Base-by-base conservation (phyloP, 768 basidiomycete genomes). In the Roridomyces roridus region DNA sequence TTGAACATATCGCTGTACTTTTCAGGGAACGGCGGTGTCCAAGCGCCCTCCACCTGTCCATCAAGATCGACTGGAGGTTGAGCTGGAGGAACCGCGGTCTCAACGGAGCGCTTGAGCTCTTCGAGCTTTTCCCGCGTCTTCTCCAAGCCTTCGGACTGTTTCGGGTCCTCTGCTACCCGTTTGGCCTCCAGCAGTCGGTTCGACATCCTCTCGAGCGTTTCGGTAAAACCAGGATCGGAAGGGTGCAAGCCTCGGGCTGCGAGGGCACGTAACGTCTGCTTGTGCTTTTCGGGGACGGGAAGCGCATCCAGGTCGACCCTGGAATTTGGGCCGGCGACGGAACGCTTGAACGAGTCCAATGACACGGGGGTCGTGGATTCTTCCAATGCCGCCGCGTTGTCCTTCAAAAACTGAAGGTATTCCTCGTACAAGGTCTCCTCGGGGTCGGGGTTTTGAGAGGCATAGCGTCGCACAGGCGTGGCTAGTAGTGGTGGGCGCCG, bases 281-380 rank as follows among this genome's bases (percentile, higher is more conserved):
- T 47, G 39, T 62, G 51, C 50, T 41, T 36, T 24, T 46, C 60
- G 23, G 46, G 20, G 34, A 46, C 21, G 17, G 39, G 11, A 20
- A 41, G 43, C 17, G 26, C 3, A 9, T 26, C 37, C 9, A 26
- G 12, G 10, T 41, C 39, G 23, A 26, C 17, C 26, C 21, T 21
- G 7, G 37, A 17, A 28, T 10, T 37, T 34, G 18, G 45, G 10
- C 35, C 29, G 48, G 37, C 45, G n/a, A 57, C 4, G 6, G 24
- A 18, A 34, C 44, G 18, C 23, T 35, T 21, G 46, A 63, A 63
- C 34, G 43, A 24, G 44, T 63, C 61, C 57, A 59, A 59, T 7
- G 61, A 39, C 21, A 55, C 24, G 18, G 48, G 51, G 9, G 31
- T 12, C 28, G 24, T 24, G 5, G 42, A 9, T 25, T 31, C 26